Base-by-base conservation (phyloP, 805 yeast species). In the Starmerella sirachaensis region DNA sequence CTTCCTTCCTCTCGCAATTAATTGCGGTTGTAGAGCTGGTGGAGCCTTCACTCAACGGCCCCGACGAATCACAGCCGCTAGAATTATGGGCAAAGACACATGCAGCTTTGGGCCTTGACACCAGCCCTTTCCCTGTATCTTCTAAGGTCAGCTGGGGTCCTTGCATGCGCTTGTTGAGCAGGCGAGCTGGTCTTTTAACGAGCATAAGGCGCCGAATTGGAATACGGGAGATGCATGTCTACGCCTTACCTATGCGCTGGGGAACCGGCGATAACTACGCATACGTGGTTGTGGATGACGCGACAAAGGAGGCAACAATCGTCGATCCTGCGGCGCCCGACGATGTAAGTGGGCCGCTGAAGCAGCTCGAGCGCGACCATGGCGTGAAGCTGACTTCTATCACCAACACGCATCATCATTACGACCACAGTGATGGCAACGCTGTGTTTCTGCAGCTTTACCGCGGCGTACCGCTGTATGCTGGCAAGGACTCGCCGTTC, bases 351-450 rank as follows among this genome's bases (percentile, higher is more conserved):
- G 68, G 78, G 4, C 62, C 57, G 11, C 53, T 72, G 20, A 48
- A 60, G 24, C 53, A 62, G 24, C 55, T 64, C 13, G 61, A 60
- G 23, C 43, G 48, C 11, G 29, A 35, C 4, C 55, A 53, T 7
- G 56, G 61, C 27, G 59, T 69, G 27, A 70, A 76, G 35, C 59
- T 91, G 37, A 66, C 65, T 30, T 83, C 88, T 1, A 79, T 91
- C 41, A 93, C 82, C 35, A 91, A 91, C 60, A 91, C 97, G 1
- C 99, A 91, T 56, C 98, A 91, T 56, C 99, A 91, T 58, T 73
- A 75, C 54, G 99, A 91, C 56, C 99, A 91, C 60, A 66, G 95
- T 2, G 95, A 83, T 17, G 97, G 96, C 2, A 86, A 85, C 52
- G 59, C 62, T 17, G 59, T 58, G 13, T 42, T 68, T 40, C 44